phyloP scores from a whole-genome alignment of 2,329 filamentous ascomycete genomes.

The Lasiodiplodia gonubiensis region DNA sequence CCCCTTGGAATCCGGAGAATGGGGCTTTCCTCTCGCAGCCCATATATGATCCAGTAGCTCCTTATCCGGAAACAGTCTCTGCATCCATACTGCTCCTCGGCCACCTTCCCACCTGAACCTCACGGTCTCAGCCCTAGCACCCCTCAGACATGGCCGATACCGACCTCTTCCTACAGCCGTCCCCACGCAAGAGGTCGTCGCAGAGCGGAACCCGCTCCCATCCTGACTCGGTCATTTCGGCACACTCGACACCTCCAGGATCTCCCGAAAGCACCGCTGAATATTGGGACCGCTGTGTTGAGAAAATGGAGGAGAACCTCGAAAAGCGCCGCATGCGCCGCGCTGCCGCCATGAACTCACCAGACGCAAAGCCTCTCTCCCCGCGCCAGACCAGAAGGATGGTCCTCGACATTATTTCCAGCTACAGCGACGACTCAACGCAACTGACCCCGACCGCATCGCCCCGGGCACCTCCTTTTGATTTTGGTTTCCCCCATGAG shows the following conservation, averaged over 20 bases:
- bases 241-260: constrained; percentile 10
- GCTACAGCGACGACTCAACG: constrained; percentile 11
- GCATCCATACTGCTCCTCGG: constrained; percentile 18
- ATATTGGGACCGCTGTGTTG: constrained; percentile 24
- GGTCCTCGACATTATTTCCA: constrained; percentile 26
- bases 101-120: constrained; percentile 14
- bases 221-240: constrained; percentile 18
- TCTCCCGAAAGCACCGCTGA: constrained; percentile 26
- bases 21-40: constrained; percentile 6
- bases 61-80: constrained; percentile 23
- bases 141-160: constrained; percentile 20
- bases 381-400: constrained; percentile 14
- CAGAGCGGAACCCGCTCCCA: constrained; percentile 20
- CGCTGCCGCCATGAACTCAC: constrained; percentile 1
- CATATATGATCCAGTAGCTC: constrained; percentile 28
- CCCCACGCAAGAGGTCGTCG: constrained; percentile 12
- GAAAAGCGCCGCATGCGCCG: constrained; percentile 15
- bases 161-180: constrained; percentile 3
- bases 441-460: not conserved
- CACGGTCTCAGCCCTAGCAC: constrained; percentile 11
- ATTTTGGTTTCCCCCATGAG: constrained; percentile 25
- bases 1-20: constrained; percentile 29
- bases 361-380: constrained; percentile 1
- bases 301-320: constrained; percentile 23
- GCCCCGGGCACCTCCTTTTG: not conserved